Base-by-base conservation (phyloP, 768 basidiomycete genomes). In the Tricholoma terreum region DNA sequence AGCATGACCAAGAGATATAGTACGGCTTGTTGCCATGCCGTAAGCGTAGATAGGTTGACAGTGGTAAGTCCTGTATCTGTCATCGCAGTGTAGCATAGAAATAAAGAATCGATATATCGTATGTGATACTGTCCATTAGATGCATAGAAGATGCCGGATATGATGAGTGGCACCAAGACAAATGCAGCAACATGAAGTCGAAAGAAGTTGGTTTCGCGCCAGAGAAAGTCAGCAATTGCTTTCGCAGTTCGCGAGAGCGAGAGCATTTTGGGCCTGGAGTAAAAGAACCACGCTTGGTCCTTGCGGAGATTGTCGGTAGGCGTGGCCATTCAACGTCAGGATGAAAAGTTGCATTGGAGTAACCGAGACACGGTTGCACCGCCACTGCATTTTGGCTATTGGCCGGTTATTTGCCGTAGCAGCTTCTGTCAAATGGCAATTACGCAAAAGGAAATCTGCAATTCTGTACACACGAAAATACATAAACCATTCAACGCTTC, bases 121-220 rank as follows among this genome's bases (percentile, higher is more conserved):
- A 85, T 69, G 21, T 65, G 71, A 59, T 73, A 82, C 14, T 70
- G 72, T 0, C 82, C 87, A 71, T 88, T 88, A 35, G 72, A 79
- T 1, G 73, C 86, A 64, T 83, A 90, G 71, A 90, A 85, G 31
- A 92, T 82, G 4, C 73, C 84, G 11, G 83, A 80, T 24, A 77
- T 70, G 49, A 89, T 69, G 30, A 90, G 75, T 2, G 89, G 89
- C 7, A 82, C 69, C 56, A 86, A 60, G 14, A 77, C 76, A 66
- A 84, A 84, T 19, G 77, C 77, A 24, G 72, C 54, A 9, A 84
- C 66, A 49, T 84, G 82, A 6, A 80, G 56, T 8, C 84, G 73
- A 60, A 80, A 85, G 69, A 85, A 85, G 22, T 82, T 85, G 59
- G 71, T 65, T 54, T 68, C 52, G n/a, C n/a, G 22, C 40, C 43